These are phyloP conservation scores for Allantophomopsis cytisporea DNA, from an alignment of 2,329 filamentous ascomycete genomes.

Conservation along the genomic window DNA sequence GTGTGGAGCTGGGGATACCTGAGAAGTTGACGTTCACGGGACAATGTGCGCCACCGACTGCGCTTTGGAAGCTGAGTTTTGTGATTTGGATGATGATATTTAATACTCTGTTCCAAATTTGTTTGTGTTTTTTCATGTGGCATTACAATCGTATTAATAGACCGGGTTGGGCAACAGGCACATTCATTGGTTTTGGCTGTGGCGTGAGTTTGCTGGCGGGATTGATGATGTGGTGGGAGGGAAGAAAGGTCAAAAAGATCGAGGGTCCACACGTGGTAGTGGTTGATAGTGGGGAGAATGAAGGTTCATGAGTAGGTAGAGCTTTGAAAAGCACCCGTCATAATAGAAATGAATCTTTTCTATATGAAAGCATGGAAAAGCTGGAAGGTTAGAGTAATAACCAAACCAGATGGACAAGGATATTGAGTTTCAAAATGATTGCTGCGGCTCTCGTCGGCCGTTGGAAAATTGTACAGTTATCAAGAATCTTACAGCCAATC, in stretches of 20 bases:
- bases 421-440: too few relatives aligned
- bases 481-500: too few relatives aligned
- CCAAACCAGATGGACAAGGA: too few relatives aligned
- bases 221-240: neutral
- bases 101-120: conserved; percentile 65
- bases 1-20: conserved; percentile 29
- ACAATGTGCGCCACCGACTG: conserved; percentile 48
- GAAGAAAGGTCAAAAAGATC: neutral
- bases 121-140: conserved; percentile 74
- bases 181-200: neutral
- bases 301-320: too few relatives aligned
- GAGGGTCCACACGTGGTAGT: neutral
- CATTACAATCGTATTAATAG: conserved; percentile 40
- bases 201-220: neutral
- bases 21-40: conserved; percentile 51
- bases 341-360: too few relatives aligned
- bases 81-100: conserved; percentile 63
- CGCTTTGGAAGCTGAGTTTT: conserved; percentile 60
- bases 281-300: too few relatives aligned
- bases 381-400: too few relatives aligned
- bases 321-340: too few relatives aligned
- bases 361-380: too few relatives aligned
- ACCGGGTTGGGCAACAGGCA: neutral
- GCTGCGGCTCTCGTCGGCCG: too few relatives aligned
- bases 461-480: too few relatives aligned